A percentile compares a stretch with the other conserved stretches of the same genome.
Conservation (phyloP, 2,329 filamentous ascomycete genomes). For the Aciculosporium take region DNA sequence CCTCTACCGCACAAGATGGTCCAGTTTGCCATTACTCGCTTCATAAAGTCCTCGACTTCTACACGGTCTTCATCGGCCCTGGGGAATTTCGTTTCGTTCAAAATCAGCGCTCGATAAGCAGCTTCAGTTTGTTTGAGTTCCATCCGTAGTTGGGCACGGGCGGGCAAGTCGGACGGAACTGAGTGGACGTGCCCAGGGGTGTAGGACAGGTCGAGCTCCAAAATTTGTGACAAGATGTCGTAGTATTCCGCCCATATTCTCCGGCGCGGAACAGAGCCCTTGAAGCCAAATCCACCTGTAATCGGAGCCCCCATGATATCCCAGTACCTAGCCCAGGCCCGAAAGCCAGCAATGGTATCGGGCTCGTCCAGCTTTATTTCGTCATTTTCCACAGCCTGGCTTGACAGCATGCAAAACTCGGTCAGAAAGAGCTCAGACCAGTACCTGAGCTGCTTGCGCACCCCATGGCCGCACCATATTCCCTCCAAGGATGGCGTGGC, state of each 20-base stretch:
- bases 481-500: conserved; percentile 48
- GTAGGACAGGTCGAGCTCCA: conserved; percentile 52
- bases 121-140: conserved; percentile 70
- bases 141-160: conserved; percentile 49
- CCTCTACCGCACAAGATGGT: conserved; percentile 60
- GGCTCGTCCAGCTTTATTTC: conserved; percentile 36
- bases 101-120: conserved; percentile 63
- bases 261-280: conserved; percentile 45
- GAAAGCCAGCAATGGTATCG: conserved; percentile 42
- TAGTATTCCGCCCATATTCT: conserved; percentile 81
- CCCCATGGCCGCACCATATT: conserved; percentile 34
- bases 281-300: conserved; percentile 42
- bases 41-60: conserved; percentile 71
- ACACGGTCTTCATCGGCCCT: conserved; percentile 64
- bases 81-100: conserved; percentile 71
- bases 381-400: conserved; percentile 39
- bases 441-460: conserved; percentile 52
- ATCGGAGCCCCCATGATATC: conserved; percentile 32
- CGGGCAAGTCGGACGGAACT: conserved; percentile 33
- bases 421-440: conserved; percentile 71
- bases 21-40: conserved; percentile 76
- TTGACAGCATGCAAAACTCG: conserved; percentile 57
- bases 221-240: conserved; percentile 57
- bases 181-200: conserved; percentile 31
- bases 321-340: conserved; percentile 60